These are phyloP conservation scores for Diutina sp. DNA, from an alignment of 1,139 yeast genomes.

Conservation along the genomic window DNA sequence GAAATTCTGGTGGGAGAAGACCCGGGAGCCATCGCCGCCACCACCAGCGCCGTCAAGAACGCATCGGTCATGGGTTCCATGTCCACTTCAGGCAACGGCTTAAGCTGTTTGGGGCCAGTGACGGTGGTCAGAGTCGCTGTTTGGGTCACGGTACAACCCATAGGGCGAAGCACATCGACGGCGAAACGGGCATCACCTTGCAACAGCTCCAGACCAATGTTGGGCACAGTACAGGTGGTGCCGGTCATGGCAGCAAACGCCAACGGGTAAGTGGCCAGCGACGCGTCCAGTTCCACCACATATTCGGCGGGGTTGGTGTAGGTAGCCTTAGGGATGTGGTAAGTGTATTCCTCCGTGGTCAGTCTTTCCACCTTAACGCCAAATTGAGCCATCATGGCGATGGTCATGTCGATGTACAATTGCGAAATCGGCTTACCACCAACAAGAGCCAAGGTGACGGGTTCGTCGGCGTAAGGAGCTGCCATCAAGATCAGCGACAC, in stretches of 20 bases:
- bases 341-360: constrained; percentile 62
- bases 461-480: constrained; percentile 88
- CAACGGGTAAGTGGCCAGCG: constrained; percentile 94
- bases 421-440: constrained; percentile 98
- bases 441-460: constrained; percentile 76
- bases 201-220: constrained; percentile 80
- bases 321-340: constrained; percentile 76
- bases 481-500: constrained; percentile 95
- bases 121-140: constrained; percentile 81
- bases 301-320: constrained; percentile 76
- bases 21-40: constrained; percentile 74
- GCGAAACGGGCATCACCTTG: constrained; percentile 99
- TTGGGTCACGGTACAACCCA: constrained; percentile 90
- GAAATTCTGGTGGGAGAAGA: constrained; percentile 58
- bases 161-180: constrained; percentile 78
- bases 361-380: constrained; percentile 74
- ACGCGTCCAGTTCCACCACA: constrained; percentile 94
- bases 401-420: constrained; percentile 93
- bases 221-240: constrained; percentile 83
- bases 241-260: constrained; percentile 99
- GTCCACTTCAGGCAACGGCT: constrained; percentile 66
- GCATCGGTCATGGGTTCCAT: constrained; percentile 99
- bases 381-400: constrained; percentile 85
- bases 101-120: constrained; percentile 66
- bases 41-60: constrained; percentile 89